Conservation (phyloP, 208 protist species). For the Phytomonas sp. region DNA sequence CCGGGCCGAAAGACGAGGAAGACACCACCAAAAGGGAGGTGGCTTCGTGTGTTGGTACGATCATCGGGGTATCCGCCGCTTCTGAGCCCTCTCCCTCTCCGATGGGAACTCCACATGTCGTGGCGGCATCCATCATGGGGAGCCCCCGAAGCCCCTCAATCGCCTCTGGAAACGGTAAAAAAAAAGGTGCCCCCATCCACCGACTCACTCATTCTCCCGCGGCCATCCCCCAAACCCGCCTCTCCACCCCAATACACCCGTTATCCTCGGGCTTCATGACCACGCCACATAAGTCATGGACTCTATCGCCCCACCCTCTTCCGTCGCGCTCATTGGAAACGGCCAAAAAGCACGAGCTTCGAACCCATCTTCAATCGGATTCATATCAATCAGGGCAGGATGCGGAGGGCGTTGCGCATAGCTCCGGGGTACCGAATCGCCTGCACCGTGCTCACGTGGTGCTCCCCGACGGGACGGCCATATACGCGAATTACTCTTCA, state of each 20-base stretch:
- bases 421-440: not conserved
- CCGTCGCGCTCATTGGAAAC: not conserved
- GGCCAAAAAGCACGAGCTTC: not conserved
- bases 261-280: not conserved
- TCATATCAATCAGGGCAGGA: not conserved
- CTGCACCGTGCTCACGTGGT: not conserved
- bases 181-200: not conserved
- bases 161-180: not conserved
- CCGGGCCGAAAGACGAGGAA: not conserved
- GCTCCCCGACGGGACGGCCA: not conserved
- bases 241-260: not conserved
- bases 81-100: not conserved
- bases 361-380: not conserved
- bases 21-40: not conserved
- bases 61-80: not conserved
- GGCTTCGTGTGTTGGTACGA: not conserved
- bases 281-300: not conserved
- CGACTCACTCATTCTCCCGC: not conserved
- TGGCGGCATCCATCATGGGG: not conserved
- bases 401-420: not conserved
- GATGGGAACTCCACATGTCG: not conserved
- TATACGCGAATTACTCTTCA: not conserved
- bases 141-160: not conserved
- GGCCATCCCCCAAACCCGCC: not conserved
- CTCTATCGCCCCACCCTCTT: not conserved